Conservation (phyloP, 140 eudicot genomes). For the Bidens hawaiensis region DNA sequence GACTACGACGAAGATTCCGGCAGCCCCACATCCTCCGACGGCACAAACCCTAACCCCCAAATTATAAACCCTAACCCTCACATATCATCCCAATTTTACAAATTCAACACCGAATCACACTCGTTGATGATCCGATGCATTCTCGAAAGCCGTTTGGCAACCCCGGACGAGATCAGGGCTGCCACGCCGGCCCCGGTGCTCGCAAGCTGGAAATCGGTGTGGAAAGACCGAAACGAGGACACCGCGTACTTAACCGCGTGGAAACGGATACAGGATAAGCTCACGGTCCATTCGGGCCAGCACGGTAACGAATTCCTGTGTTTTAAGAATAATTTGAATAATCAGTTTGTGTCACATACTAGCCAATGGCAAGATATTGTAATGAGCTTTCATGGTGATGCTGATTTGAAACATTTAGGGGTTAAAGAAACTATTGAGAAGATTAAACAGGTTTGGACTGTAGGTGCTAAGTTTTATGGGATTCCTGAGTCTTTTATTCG, state of each 20-base stretch:
- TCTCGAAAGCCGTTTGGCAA: conserved; percentile 48
- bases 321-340: conserved; percentile 58
- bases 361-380: conserved; percentile 92
- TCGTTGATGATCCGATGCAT: conserved; percentile 65
- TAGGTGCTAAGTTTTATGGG: conserved; percentile 57
- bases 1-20: conserved; percentile 47
- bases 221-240: conserved; percentile 94
- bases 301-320: conserved; percentile 58
- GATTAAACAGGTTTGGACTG: background rate
- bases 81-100: conserved; percentile 76
- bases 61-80: conserved; percentile 62
- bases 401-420: background rate
- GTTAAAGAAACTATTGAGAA: background rate
- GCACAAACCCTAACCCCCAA: conserved; percentile 37
- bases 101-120: conserved; percentile 72
- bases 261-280: too few species aligned
- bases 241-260: conserved; percentile 90
- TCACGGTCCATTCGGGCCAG: conserved; percentile 33
- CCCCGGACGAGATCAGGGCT: conserved; percentile 63
- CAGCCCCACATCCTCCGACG: background rate
- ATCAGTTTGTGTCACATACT: conserved; percentile 71
- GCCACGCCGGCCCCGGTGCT: conserved; percentile 59
- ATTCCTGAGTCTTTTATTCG: conserved; percentile 83
- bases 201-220: conserved; percentile 77
- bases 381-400: background rate